Evolutionary conservation across 192 early-diverging fungal species (phyloP).

Genomic region (Coemansia guatemalensis): DNA sequence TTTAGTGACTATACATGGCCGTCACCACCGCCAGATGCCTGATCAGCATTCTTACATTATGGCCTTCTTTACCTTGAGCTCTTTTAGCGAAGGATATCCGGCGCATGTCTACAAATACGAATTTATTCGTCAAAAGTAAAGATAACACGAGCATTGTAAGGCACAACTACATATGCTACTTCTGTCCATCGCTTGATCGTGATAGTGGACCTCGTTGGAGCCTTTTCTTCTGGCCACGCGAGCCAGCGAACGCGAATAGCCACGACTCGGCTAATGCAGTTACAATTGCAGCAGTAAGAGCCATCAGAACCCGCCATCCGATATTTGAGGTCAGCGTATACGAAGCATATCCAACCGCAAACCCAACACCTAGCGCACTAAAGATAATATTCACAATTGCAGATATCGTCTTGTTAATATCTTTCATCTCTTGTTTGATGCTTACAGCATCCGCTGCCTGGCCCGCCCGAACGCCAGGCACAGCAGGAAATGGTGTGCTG

Average conservation of each 20-base stretch:
- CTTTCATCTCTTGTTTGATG: slow-evolving; percentile 33
- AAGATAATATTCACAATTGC: slow-evolving; percentile 50
- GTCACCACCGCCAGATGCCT: slow-evolving; percentile 38
- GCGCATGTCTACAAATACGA: not conserved
- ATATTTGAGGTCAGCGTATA: slow-evolving; percentile 47
- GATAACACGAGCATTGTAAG: not conserved
- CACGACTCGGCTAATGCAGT: slow-evolving; percentile 37
- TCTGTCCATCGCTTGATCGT: not conserved
- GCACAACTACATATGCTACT: not conserved
- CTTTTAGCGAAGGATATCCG: not conserved
- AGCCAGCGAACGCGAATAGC: slow-evolving; percentile 38
- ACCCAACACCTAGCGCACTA: slow-evolving; percentile 47
- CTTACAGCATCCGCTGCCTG: slow-evolving; percentile 2
- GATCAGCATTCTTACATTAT: not conserved
- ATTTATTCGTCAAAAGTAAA: not conserved
- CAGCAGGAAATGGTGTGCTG: slow-evolving; percentile 15
- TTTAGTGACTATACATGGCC: slow-evolving; percentile 48
- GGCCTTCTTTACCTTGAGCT: not conserved
- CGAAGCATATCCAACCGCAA: slow-evolving; percentile 48
- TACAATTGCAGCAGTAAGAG: slow-evolving; percentile 24
- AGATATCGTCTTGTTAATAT: slow-evolving; percentile 32
- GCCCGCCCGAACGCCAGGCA: slow-evolving; percentile 40
- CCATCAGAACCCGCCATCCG: slow-evolving; percentile 43
- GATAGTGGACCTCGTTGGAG: not conserved
- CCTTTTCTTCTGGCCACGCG: slow-evolving; percentile 43